phyloP scores from a whole-genome alignment of 1,284 basidiomycete genomes.

The Wallemia mellicola region DNA sequence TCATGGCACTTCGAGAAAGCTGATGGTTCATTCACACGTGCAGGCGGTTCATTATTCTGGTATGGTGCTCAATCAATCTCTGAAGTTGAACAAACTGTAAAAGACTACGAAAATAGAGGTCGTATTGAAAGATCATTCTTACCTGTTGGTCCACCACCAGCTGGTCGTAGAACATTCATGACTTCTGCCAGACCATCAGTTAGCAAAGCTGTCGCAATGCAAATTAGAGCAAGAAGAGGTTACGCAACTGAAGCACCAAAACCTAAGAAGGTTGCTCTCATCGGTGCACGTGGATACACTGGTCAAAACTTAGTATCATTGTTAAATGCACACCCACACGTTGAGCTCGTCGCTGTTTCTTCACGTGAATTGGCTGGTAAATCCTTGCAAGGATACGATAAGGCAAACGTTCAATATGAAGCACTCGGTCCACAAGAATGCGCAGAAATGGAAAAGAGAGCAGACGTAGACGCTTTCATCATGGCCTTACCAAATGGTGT shows the following conservation, averaged over 20 bases:
- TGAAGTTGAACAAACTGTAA: slow-evolving; percentile 66
- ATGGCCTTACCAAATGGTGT: slow-evolving; percentile 95
- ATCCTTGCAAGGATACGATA: slow-evolving; percentile 52
- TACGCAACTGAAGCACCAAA: slow-evolving; percentile 28
- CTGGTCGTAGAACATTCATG: slow-evolving; percentile 31
- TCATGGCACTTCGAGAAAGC: slow-evolving; percentile 97
- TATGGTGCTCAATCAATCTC: slow-evolving; percentile 75
- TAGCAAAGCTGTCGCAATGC: slow-evolving; percentile 19
- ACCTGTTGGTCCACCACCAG: slow-evolving; percentile 42
- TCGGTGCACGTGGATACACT: slow-evolving; percentile 86
- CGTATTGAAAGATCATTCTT: slow-evolving; percentile 65
- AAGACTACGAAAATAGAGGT: slow-evolving; percentile 51
- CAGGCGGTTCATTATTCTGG: slow-evolving; percentile 79
- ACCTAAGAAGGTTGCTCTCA: slow-evolving; percentile 66
- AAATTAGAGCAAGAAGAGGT: slow-evolving; percentile 15
- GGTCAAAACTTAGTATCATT: slow-evolving; percentile 69
- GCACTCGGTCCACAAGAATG: slow-evolving; percentile 51
- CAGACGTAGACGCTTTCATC: slow-evolving; percentile 80
- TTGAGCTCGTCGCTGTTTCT: slow-evolving; percentile 76
- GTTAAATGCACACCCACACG: slow-evolving; percentile 54
- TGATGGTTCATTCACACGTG: slow-evolving; percentile 86
- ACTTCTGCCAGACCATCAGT: slow-evolving; percentile 29
- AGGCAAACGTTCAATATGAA: slow-evolving; percentile 39
- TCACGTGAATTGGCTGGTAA: slow-evolving; percentile 76
- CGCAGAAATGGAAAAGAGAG: slow-evolving; percentile 52